phyloP scores from a whole-genome alignment of 2,329 filamentous ascomycete genomes.

The Diaporthe velutina region DNA sequence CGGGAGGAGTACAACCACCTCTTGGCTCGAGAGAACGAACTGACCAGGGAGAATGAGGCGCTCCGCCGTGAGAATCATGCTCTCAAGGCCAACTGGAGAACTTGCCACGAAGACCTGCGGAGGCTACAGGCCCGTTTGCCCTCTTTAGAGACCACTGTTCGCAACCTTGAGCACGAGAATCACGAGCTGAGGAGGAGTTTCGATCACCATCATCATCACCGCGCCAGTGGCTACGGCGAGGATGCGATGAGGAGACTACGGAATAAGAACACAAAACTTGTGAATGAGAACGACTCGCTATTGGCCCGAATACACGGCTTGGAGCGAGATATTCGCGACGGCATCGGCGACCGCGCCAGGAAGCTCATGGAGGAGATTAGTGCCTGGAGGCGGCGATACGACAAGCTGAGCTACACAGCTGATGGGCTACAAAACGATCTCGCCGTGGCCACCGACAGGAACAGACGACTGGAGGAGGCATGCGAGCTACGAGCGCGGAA shows the following conservation, averaged over 20 bases:
- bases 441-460: constrained; percentile 45
- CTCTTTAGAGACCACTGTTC: constrained; percentile 54
- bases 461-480: constrained; percentile 42
- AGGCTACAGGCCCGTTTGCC: constrained; percentile 51
- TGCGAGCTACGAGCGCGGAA: constrained; percentile 34
- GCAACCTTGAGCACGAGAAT: constrained; percentile 54
- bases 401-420: constrained; percentile 40
- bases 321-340: constrained; percentile 49
- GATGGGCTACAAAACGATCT: constrained; percentile 43
- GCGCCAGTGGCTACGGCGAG: constrained; percentile 47
- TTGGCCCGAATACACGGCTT: constrained; percentile 51
- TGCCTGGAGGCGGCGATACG: constrained; percentile 41
- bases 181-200: constrained; percentile 53
- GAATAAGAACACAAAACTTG: constrained; percentile 50
- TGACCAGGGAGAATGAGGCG: constrained; percentile 41
- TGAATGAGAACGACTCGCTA: constrained; percentile 54
- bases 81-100: constrained; percentile 53
- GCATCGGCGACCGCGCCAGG: constrained; percentile 41
- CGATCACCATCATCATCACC: constrained; percentile 48
- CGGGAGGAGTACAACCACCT: constrained; percentile 43
- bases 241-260: constrained; percentile 50
- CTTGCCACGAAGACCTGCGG: constrained; percentile 52
- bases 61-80: constrained; percentile 46
- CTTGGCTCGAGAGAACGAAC: constrained; percentile 41
- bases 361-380: constrained; percentile 45